Percentiles rank a stretch among this genome's conserved stretches.
These are phyloP conservation scores for Fusarium fujikuroi DNA, from an alignment of 2,329 filamentous ascomycete species.

Conservation along the genomic window DNA sequence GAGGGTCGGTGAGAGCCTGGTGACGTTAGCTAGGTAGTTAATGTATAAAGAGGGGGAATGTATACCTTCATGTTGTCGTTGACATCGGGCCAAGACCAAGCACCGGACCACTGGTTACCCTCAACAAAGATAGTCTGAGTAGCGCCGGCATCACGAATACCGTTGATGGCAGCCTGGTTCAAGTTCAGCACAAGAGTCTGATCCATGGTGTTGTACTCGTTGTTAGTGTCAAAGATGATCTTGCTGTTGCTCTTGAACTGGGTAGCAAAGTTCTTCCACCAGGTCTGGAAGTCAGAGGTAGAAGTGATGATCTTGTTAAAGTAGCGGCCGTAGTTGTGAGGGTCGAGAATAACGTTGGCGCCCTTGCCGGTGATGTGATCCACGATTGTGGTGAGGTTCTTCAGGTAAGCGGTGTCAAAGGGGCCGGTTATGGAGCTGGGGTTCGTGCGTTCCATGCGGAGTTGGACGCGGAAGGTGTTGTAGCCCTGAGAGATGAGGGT, in stretches of 20 bases:
- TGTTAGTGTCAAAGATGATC: slow-evolving; percentile 74
- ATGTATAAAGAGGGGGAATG: background rate
- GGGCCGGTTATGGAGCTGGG: slow-evolving; percentile 55
- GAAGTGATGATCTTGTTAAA: slow-evolving; percentile 64
- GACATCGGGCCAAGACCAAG: slow-evolving; percentile 57
- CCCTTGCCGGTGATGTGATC: slow-evolving; percentile 54
- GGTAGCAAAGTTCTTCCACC: slow-evolving; percentile 66
- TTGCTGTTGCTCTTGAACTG: slow-evolving; percentile 63
- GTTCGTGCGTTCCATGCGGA: slow-evolving; percentile 63
- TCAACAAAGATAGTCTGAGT: slow-evolving; percentile 68
- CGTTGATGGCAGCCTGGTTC: slow-evolving; percentile 73
- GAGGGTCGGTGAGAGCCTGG: slow-evolving; percentile 57
- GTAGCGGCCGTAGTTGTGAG: slow-evolving; percentile 71
- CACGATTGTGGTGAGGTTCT: slow-evolving; percentile 49
- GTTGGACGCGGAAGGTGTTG: slow-evolving; percentile 67
- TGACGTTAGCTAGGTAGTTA: background rate
- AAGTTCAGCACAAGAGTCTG: slow-evolving; percentile 67
- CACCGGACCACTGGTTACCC: slow-evolving; percentile 66
- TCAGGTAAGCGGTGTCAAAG: slow-evolving; percentile 53
- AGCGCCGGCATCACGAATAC: slow-evolving; percentile 69
- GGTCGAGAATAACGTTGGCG: slow-evolving; percentile 65
- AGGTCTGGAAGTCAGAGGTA: slow-evolving; percentile 63
- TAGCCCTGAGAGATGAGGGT: slow-evolving; percentile 63
- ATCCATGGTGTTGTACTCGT: slow-evolving; percentile 73
- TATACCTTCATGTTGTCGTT: slow-evolving; percentile 51